phyloP scores from a whole-genome alignment of 108 stramenopile species.

The Mediolabrus comicus region DNA sequence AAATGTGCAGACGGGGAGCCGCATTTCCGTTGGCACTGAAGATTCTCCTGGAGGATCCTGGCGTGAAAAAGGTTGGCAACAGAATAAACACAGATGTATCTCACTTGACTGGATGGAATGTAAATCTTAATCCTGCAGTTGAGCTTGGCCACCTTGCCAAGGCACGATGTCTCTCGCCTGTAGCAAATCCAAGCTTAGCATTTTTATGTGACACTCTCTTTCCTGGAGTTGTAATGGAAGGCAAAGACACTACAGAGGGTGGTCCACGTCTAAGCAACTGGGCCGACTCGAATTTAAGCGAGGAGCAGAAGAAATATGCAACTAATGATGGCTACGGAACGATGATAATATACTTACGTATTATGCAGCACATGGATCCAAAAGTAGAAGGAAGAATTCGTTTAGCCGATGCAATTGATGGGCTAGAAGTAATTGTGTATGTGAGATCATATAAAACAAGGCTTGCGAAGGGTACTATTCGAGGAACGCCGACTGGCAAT shows the following conservation, averaged over 20 bases:
- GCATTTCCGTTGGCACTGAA: background rate
- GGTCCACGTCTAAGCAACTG: constrained; percentile 1
- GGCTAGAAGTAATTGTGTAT: background rate
- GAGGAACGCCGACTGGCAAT: background rate
- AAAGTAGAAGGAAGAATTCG: background rate
- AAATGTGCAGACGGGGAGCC: background rate
- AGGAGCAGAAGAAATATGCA: background rate
- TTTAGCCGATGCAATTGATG: background rate
- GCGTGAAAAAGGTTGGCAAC: constrained; percentile 4
- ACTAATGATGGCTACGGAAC: background rate
- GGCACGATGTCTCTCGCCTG: no score
- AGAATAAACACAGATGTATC: no score
- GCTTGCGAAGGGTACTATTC: background rate
- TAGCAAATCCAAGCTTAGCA: no score
- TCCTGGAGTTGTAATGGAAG: constrained; percentile 1
- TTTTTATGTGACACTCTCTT: no score
- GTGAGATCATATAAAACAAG: background rate
- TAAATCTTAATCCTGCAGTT: no score
- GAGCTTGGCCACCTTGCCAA: no score
- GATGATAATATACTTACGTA: background rate
- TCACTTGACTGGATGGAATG: no score
- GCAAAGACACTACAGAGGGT: constrained; percentile 2
- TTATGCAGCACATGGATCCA: constrained; percentile 2
- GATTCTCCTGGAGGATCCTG: background rate
- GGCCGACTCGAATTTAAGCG: background rate